phyloP scores from a whole-genome alignment of 2,329 filamentous ascomycete species.

The Fusarium napiforme region DNA sequence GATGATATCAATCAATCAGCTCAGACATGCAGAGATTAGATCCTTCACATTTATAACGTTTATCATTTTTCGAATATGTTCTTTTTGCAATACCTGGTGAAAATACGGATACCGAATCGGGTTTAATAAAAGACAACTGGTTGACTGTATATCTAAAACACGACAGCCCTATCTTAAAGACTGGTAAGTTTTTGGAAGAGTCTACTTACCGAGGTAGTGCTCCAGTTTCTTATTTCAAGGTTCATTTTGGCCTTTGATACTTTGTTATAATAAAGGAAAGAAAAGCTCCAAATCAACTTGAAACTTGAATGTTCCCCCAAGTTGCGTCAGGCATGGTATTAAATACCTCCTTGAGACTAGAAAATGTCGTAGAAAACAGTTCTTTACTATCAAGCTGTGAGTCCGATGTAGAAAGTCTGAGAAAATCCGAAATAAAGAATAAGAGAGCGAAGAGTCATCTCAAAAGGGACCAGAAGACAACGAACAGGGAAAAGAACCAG shows the following conservation, averaged over 20 bases:
- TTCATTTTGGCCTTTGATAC: neutral
- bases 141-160: neutral
- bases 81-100: neutral
- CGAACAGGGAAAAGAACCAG: neutral
- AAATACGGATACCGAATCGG: neutral
- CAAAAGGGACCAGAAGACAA: neutral
- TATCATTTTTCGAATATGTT: neutral
- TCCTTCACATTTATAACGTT: neutral
- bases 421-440: neutral
- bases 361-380: neutral
- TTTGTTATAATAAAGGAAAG: neutral
- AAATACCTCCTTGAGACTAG: neutral
- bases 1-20: neutral
- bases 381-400: neutral
- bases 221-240: neutral
- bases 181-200: neutral
- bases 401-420: neutral
- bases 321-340: neutral
- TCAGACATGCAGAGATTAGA: neutral
- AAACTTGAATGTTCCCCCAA: neutral
- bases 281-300: neutral
- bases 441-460: neutral
- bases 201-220: neutral
- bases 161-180: neutral
- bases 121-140: too few relatives aligned